These are phyloP conservation scores for Colletotrichum agaves DNA, from an alignment of 2,329 filamentous ascomycete species.

Conservation along the genomic window DNA sequence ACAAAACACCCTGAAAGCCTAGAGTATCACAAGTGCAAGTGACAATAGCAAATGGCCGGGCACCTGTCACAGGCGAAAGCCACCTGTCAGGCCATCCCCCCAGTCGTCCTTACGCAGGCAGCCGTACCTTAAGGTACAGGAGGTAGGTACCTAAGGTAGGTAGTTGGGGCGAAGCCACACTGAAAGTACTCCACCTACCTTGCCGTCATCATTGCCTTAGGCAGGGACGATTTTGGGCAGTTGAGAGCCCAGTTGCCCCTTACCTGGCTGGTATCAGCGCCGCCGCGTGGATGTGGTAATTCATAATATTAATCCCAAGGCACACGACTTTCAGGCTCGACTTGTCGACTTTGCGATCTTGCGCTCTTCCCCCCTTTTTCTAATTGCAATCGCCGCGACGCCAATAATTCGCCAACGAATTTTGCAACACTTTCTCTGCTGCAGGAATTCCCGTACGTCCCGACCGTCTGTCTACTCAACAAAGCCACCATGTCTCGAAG, in stretches of 20 bases:
- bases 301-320: conserved; percentile 31
- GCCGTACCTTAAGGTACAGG: not conserved
- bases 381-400: not conserved
- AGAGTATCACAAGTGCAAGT: conserved; percentile 1
- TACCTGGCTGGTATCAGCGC: conserved; percentile 35
- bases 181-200: conserved; percentile 27
- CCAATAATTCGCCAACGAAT: not conserved
- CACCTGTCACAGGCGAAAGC: conserved; percentile 5
- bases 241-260: conserved; percentile 33
- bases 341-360: conserved; percentile 30
- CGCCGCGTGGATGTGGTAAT: conserved; percentile 24
- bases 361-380: conserved; percentile 13
- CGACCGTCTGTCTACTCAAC: not conserved
- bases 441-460: not conserved
- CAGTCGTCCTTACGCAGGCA: not conserved
- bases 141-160: too few relatives aligned
- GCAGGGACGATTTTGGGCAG: conserved; percentile 26
- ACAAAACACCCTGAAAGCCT: not conserved
- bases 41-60: too few relatives aligned
- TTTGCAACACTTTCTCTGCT: not conserved
- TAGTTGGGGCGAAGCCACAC: not conserved
- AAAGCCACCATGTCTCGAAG: conserved; percentile 77
- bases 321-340: conserved; percentile 21
- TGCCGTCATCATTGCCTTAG: conserved; percentile 36
- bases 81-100: conserved; percentile 16